phyloP scores from a whole-genome alignment of 1,284 basidiomycete species.

The Tremellales sp. region DNA sequence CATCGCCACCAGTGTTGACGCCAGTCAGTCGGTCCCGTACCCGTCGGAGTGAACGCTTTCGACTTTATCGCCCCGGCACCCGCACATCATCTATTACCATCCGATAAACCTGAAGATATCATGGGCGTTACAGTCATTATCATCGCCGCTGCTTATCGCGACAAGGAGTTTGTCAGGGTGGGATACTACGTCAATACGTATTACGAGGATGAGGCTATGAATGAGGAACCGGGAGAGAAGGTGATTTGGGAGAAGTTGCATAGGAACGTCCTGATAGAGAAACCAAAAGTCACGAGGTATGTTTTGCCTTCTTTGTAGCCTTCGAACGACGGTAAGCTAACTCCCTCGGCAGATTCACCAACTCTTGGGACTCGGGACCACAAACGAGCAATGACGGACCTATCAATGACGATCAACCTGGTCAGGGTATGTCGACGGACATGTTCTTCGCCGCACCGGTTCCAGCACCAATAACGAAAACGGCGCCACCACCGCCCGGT shows the following conservation, averaged over 20 bases:
- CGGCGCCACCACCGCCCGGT: slow-evolving; percentile 7
- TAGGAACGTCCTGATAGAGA: slow-evolving; percentile 79
- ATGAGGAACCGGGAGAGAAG: slow-evolving; percentile 62
- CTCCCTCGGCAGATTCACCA: slow-evolving; percentile 34
- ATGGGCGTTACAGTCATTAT: slow-evolving; percentile 85
- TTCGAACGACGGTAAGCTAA: neutral
- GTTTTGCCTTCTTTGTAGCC: slow-evolving; percentile 3
- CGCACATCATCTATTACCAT: slow-evolving; percentile 72
- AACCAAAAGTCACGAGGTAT: slow-evolving; percentile 86
- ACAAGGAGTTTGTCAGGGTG: slow-evolving; percentile 96
- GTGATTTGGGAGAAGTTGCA: slow-evolving; percentile 75
- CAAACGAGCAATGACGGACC: slow-evolving; percentile 14
- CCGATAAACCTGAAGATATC: slow-evolving; percentile 56
- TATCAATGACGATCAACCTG: neutral
- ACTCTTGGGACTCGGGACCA: slow-evolving; percentile 40
- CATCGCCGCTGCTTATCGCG: slow-evolving; percentile 81
- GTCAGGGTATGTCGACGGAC: slow-evolving; percentile 6
- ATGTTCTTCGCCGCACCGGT: slow-evolving; percentile 32
- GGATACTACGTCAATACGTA: slow-evolving; percentile 99
- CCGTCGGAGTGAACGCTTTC: slow-evolving; percentile 91
- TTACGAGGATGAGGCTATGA: slow-evolving; percentile 90
- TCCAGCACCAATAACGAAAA: slow-evolving; percentile 39
- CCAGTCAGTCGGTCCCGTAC: slow-evolving; percentile 76
- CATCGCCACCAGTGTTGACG: neutral
- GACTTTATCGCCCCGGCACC: slow-evolving; percentile 74